These are phyloP conservation scores for Aspergillus funiculosus DNA, from an alignment of 495 filamentous ascomycete species.

Conservation along the genomic window DNA sequence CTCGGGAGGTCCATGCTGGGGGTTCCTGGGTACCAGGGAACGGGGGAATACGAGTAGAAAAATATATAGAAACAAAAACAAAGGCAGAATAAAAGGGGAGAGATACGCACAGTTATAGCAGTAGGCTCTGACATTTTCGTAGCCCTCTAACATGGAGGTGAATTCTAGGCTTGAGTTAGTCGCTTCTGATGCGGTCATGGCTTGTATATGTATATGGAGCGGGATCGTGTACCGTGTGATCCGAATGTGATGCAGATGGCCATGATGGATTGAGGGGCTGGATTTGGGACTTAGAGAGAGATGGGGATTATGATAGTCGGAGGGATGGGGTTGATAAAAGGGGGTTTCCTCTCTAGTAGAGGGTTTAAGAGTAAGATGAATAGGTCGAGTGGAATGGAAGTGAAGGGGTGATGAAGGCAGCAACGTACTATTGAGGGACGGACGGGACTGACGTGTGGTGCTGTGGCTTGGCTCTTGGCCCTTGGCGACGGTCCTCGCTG, in stretches of 20 bases:
- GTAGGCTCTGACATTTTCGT: constrained; percentile 49
- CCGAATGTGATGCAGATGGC: constrained; percentile 54
- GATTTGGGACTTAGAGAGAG: not conserved
- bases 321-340: too few relatives aligned
- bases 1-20: too few relatives aligned
- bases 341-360: not conserved
- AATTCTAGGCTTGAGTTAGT: constrained; percentile 37
- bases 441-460: constrained; percentile 23
- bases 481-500: not conserved
- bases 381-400: not conserved
- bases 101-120: constrained; percentile 48
- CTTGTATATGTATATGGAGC: constrained; percentile 12
- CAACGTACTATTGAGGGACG: constrained; percentile 9
- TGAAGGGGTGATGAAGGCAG: constrained; percentile 17
- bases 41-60: too few relatives aligned
- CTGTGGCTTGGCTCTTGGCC: constrained; percentile 25
- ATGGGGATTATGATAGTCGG: not conserved
- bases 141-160: constrained; percentile 47
- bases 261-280: constrained; percentile 30
- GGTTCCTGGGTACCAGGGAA: too few relatives aligned
- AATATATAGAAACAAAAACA: too few relatives aligned
- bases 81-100: not conserved
- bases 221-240: constrained; percentile 40
- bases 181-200: too few relatives aligned
- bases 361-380: constrained; percentile 19